Evolutionary conservation across 768 basidiomycete species (phyloP).

Genomic region (Boletus pseudopeckii): DNA sequence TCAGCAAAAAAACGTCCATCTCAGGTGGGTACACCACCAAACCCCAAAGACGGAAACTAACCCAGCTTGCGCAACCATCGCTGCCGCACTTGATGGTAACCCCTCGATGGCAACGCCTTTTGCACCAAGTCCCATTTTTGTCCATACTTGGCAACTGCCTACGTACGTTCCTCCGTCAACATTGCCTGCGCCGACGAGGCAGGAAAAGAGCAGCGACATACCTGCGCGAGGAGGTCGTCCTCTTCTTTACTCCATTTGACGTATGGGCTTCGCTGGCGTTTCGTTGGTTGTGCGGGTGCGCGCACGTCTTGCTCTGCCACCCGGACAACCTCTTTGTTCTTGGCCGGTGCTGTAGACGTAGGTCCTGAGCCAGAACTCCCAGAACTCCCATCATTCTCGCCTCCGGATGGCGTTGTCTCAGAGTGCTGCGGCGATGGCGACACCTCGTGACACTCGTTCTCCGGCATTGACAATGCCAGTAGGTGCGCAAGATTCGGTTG

Average conservation of each 20-base stretch:
- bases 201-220: constrained; percentile 6
- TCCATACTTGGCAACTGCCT: constrained; percentile 40
- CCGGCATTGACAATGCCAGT: not conserved
- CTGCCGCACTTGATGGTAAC: constrained; percentile 43
- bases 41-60: constrained; percentile 3
- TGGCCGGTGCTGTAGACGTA: not conserved
- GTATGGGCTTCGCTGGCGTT: constrained; percentile 39
- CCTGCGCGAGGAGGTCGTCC: constrained; percentile 39
- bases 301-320: constrained; percentile 29
- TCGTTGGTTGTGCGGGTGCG: constrained; percentile 21
- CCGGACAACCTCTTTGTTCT: constrained; percentile 23
- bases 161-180: not conserved
- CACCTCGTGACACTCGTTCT: constrained; percentile 8
- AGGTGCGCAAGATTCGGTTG: not conserved
- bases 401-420: constrained; percentile 6
- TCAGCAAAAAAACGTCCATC: not conserved
- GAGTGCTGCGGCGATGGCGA: not conserved
- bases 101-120: constrained; percentile 38
- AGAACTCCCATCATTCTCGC: not conserved
- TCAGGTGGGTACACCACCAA: not conserved
- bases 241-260: constrained; percentile 43
- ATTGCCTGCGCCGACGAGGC: not conserved
- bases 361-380: not conserved
- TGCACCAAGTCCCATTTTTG: constrained; percentile 41
- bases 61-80: constrained; percentile 42